Percentiles rank a stretch among this genome's conserved stretches.
Conservation (phyloP, 2,329 filamentous ascomycete genomes). For the Diaporthe citri region DNA sequence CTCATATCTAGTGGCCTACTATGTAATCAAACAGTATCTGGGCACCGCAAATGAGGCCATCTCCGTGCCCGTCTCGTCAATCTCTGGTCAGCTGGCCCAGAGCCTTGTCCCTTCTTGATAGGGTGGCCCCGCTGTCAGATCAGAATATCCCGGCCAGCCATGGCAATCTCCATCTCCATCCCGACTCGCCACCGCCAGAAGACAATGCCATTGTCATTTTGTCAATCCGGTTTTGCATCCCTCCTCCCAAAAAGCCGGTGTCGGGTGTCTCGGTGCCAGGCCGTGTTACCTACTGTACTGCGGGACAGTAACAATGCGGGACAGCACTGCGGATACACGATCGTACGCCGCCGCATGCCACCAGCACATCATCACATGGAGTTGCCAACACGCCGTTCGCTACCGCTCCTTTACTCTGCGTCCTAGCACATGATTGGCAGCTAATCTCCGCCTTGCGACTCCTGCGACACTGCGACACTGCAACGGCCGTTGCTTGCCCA, state of each 20-base stretch:
- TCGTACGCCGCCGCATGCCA: background rate
- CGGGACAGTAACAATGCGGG: background rate
- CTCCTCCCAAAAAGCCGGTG: background rate
- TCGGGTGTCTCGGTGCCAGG: background rate
- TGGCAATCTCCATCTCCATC: slow-evolving; percentile 26
- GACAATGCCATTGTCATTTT: slow-evolving; percentile 24
- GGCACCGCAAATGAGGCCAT: slow-evolving; percentile 27
- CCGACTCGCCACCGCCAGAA: slow-evolving; percentile 1
- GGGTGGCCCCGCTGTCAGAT: slow-evolving; percentile 27
- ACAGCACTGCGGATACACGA: background rate
- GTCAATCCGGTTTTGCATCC: slow-evolving; percentile 7
- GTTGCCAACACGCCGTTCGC: slow-evolving; percentile 4
- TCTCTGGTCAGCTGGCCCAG: slow-evolving; percentile 16
- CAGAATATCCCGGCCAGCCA: slow-evolving; percentile 29
- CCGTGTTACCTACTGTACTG: background rate
- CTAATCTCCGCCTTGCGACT: slow-evolving; percentile 10
- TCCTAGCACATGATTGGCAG: slow-evolving; percentile 23
- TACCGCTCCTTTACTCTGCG: background rate
- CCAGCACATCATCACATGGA: background rate
- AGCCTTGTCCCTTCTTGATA: slow-evolving; percentile 14
- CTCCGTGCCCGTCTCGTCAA: background rate
- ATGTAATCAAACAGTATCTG: slow-evolving; percentile 11
- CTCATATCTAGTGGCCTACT: background rate
- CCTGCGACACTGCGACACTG: slow-evolving; percentile 16
- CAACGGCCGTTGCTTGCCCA: slow-evolving; percentile 4